Conservation (phyloP, 164 flowering plant genomes). For the Vitis rotundifolia region DNA sequence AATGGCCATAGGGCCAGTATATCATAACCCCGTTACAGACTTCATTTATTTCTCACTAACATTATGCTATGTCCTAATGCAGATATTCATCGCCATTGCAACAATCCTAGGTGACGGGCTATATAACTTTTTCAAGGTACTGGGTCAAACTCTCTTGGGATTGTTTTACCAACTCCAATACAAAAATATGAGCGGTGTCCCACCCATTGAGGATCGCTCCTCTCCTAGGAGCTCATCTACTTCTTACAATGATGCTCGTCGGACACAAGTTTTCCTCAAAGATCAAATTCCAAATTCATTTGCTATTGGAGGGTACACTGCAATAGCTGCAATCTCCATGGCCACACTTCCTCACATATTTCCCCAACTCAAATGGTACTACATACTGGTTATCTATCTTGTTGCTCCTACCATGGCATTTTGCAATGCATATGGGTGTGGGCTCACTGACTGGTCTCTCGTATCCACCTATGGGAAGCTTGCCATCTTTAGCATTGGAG, state of each 20-base stretch:
- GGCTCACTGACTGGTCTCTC: constrained; percentile 57
- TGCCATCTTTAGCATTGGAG: constrained; percentile 46
- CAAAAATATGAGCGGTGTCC: constrained; percentile 3
- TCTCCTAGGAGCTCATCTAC: constrained; percentile 5
- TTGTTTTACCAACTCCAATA: constrained; percentile 19
- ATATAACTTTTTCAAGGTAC: constrained; percentile 48
- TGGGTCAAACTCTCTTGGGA: constrained; percentile 26
- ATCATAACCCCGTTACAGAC: neutral
- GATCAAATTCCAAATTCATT: constrained; percentile 41
- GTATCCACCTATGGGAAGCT: constrained; percentile 52
- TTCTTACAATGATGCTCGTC: constrained; percentile 29
- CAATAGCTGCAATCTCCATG: constrained; percentile 32
- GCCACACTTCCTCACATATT: constrained; percentile 39
- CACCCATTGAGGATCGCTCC: constrained; percentile 16
- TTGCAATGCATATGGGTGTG: constrained; percentile 58
- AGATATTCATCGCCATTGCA: constrained; percentile 54
- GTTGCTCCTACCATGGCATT: constrained; percentile 47
- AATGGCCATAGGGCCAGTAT: neutral
- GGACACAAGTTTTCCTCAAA: constrained; percentile 35
- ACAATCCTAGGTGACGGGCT: constrained; percentile 53
- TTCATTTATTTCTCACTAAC: neutral
- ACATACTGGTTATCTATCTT: constrained; percentile 35
- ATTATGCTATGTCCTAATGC: neutral
- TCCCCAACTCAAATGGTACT: constrained; percentile 47
- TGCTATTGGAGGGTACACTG: constrained; percentile 27